Percentiles rank a stretch among this genome's conserved stretches.
Conservation (phyloP, 805 yeast genomes). For the Komagataella mondaviorum region DNA sequence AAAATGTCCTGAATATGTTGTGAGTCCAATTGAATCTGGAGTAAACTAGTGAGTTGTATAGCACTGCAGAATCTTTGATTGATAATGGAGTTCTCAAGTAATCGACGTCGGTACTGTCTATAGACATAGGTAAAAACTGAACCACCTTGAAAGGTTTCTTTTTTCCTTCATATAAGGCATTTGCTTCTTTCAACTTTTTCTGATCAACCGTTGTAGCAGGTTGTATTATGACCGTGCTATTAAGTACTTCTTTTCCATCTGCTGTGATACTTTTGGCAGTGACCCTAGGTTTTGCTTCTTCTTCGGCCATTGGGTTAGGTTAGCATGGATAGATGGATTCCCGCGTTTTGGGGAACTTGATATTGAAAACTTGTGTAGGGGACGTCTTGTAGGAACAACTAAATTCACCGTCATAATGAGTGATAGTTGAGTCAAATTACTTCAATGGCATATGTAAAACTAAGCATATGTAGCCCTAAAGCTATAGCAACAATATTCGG, state of each 20-base stretch:
- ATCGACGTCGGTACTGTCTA: constrained; percentile 48
- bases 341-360: background rate
- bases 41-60: constrained; percentile 56
- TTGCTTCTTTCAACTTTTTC: constrained; percentile 3
- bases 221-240: constrained; percentile 12
- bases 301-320: background rate
- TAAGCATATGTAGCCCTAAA: no score
- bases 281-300: constrained; percentile 8
- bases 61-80: constrained; percentile 57
- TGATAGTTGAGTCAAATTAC: no score
- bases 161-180: constrained; percentile 14
- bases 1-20: constrained; percentile 62
- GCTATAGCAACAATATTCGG: no score
- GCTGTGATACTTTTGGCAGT: constrained; percentile 6
- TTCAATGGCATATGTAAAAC: no score
- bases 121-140: constrained; percentile 56
- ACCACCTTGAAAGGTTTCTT: constrained; percentile 48
- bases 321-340: background rate
- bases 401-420: background rate
- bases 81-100: constrained; percentile 53
- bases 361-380: background rate
- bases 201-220: constrained; percentile 15
- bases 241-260: background rate
- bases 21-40: constrained; percentile 61
- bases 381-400: background rate